Conservation (phyloP, 2,329 filamentous ascomycete species). For the Davidsoniella eucalypti region DNA sequence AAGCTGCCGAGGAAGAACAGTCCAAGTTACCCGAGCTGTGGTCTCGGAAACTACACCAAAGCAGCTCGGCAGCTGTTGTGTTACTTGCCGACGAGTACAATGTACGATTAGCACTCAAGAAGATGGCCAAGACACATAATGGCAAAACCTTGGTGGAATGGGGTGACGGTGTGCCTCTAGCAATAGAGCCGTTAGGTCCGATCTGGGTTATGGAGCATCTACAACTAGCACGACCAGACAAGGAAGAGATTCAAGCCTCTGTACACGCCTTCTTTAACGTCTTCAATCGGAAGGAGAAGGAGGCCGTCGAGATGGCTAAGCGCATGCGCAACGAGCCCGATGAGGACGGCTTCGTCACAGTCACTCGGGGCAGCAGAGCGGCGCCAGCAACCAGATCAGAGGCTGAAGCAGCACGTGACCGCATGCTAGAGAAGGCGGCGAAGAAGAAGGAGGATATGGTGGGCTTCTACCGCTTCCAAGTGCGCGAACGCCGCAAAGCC, state of each 20-base stretch:
- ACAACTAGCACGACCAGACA: constrained; percentile 53
- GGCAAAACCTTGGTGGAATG: constrained; percentile 45
- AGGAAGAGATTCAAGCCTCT: constrained; percentile 44
- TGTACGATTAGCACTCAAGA: constrained; percentile 60
- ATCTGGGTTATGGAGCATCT: constrained; percentile 49
- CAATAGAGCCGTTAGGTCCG: constrained; percentile 32
- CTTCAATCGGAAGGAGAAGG: constrained; percentile 58
- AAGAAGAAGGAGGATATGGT: constrained; percentile 46
- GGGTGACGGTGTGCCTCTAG: constrained; percentile 44
- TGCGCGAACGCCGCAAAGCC: constrained; percentile 61
- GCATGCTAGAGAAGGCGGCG: constrained; percentile 45
- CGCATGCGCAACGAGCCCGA: constrained; percentile 64
- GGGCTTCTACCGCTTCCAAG: constrained; percentile 76
- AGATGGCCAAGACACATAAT: constrained; percentile 44
- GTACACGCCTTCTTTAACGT: constrained; percentile 75
- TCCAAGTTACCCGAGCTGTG: constrained; percentile 54
- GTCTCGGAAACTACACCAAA: constrained; percentile 52
- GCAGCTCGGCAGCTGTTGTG: constrained; percentile 65
- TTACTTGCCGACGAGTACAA: constrained; percentile 71
- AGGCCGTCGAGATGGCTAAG: constrained; percentile 43
- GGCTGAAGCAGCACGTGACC: constrained; percentile 40
- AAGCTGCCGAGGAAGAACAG: constrained; percentile 40
- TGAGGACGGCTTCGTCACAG: constrained; percentile 89
- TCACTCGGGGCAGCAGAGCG: constrained; percentile 58
- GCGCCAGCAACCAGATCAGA: constrained; percentile 62